Percentiles rank a stretch among this genome's conserved stretches.
phyloP scores from a whole-genome alignment of 441 rosid genomes.

The Hura crepitans region DNA sequence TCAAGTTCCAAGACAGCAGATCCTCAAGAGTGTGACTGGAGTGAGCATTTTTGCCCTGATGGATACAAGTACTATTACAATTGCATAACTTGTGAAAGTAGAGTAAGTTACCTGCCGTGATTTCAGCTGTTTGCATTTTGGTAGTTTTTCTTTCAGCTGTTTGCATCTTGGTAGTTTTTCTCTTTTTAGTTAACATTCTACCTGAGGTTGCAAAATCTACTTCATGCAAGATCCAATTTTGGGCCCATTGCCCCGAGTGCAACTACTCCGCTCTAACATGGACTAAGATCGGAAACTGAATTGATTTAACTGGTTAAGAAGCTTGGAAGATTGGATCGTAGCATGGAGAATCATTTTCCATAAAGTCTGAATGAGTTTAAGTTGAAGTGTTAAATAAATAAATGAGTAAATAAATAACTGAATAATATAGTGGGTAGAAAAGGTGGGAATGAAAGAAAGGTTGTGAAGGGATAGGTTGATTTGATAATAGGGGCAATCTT shows the following conservation, averaged over 20 bases:
- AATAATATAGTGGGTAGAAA: neutral
- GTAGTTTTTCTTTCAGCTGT: neutral
- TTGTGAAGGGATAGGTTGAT: neutral
- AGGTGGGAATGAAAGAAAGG: neutral
- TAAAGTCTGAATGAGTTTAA: neutral
- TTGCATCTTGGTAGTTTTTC: conserved; percentile 6
- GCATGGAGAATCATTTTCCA: neutral
- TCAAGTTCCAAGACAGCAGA: conserved; percentile 35
- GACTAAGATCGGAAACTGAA: neutral
- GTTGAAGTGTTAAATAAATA: neutral
- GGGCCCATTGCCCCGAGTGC: neutral
- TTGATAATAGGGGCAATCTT: neutral
- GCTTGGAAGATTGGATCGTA: neutral
- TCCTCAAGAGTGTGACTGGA: conserved; percentile 77
- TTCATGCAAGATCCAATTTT: neutral
- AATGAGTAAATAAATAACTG: neutral
- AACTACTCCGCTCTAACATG: neutral
- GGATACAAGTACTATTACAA: conserved; percentile 82
- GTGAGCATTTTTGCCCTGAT: conserved; percentile 90
- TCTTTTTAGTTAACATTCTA: neutral
- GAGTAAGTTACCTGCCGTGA: conserved; percentile 39
- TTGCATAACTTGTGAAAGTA: conserved; percentile 67
- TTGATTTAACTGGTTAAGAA: neutral
- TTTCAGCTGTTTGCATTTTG: conserved; percentile 17
- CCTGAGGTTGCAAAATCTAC: neutral